Base-by-base conservation (phyloP, 2,329 filamentous ascomycete genomes). In the Aspergillus quadricinctus region DNA sequence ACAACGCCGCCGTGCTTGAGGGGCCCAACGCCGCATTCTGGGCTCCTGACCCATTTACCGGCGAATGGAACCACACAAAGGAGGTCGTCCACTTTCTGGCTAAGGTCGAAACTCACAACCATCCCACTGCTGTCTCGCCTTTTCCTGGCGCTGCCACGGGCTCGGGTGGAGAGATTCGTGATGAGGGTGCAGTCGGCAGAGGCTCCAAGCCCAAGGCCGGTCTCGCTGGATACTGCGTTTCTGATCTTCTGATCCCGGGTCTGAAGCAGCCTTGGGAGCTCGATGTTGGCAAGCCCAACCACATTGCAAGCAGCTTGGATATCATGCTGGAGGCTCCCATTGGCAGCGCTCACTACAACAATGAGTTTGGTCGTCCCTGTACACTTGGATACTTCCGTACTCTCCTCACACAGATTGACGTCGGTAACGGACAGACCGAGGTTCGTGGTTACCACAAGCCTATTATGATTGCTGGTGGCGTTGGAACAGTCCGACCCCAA, bases 241-340 rank as follows among this genome's bases (percentile, higher is more conserved):
- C 94, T 0, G 93, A 97, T 66, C 83, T 99, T 37, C 80, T 92
- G 57, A 96, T 99, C 59, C 94, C 94, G 2, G 91, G 86, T 35
- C 84, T 90, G 68, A 81, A 80, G 59, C 85, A 89, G 59, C 91
- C 92, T 1, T 99, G 94, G 94, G 94, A 99, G 73, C 78, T 90
- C 31, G 89, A 97, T 68, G 83, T 96, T 55, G 94, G 94, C 50
- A 92, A 89, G 69, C 94, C 94, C 4, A 83, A 85, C 48, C 94
- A 99, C 75, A 94, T 96, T 69, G 92, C 94, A 21, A 96, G 90
- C 77, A 92, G 89, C 76, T 79, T 97, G 40, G 92, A 97, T 70
- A 97, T 99, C 65, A 97, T 99, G 93, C 81, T 97, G 10, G 93
- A 99, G 72, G 94, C 92, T 0, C 94, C 94, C 0, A 94, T 99